Base-by-base conservation (phyloP, 352 stramenopile genomes). In the Pilasporangium apinafurcum region DNA sequence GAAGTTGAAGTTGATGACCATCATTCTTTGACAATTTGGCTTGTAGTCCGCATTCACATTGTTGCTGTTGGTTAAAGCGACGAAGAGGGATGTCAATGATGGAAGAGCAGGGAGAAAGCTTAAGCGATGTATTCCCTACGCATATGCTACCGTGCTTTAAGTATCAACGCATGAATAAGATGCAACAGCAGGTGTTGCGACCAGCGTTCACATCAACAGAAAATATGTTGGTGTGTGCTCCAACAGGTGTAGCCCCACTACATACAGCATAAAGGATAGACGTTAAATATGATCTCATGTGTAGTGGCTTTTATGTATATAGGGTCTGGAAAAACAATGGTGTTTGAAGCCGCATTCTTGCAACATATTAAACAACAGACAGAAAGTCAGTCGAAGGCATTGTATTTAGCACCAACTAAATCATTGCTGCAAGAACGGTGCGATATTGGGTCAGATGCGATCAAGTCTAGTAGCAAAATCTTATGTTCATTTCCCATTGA, bases 341-440 rank as follows among this genome's bases (percentile, higher is more conserved):
- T 78, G 12, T 17, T 78, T 13, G 68, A 82, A 44, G 62, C 62
- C 5, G 65, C 63, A 9, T 75, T 82, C 43, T 53, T 82, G 17
- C 65, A 59, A 16, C 49, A 47, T 12, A 52, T 50, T 30, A 48
- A 67, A 36, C 30, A 43, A 9, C 33, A 27, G 3, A 26, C 38
- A 8, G 33, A 34, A 12, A n/a, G 16, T 21, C 12, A 38, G 33
- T 43, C 34, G 4, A 78, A 76, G 37, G 51, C 51, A 0, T 27
- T 82, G 1, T 82, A 82, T 39, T 58, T 82, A 9, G 62, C 65
- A 16, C 68, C 68, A 9, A 53, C 61, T 16, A 78, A 74, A 27
- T 53, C 65, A 7, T 30, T 82, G 7, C 36, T 78, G n/a, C 62
- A 76, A 34, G 65, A 82, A 37, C 47, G 68, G 68, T 74, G 33